A percentile compares a stretch with the other conserved stretches of the same genome.
Evolutionary conservation across 257 asterid genomes (phyloP).

Genomic region (Plantago major): DNA sequence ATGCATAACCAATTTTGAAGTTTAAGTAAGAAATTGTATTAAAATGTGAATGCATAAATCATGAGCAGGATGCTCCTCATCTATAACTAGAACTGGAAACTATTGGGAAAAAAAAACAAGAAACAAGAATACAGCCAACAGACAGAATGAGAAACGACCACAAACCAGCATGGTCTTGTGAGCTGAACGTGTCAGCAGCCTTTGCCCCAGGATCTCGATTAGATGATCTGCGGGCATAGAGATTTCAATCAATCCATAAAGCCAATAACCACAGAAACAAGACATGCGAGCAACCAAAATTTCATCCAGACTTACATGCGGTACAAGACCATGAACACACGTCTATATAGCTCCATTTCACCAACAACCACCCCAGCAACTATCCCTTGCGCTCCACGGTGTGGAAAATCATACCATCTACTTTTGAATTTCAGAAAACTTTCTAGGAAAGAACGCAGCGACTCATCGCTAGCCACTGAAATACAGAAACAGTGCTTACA

Average conservation of each 20-base stretch:
- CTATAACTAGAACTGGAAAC: no score
- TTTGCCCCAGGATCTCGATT: slow-evolving; percentile 87
- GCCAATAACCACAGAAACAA: slow-evolving; percentile 4
- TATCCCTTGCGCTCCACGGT: slow-evolving; percentile 60
- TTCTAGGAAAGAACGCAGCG: slow-evolving; percentile 72
- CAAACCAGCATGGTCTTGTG: slow-evolving; percentile 74
- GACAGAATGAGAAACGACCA: slow-evolving; percentile 10
- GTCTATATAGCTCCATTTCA: slow-evolving; percentile 78
- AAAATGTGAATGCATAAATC: no score
- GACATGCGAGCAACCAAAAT: slow-evolving; percentile 1
- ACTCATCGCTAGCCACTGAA: slow-evolving; percentile 76
- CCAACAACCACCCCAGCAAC: slow-evolving; percentile 90
- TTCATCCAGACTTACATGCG: slow-evolving; percentile 59
- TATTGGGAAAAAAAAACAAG: no score
- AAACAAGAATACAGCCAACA: neutral
- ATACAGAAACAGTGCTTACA: slow-evolving; percentile 8
- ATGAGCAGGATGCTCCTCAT: no score
- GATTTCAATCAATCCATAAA: slow-evolving; percentile 11
- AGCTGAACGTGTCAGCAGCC: slow-evolving; percentile 65
- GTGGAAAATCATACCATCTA: slow-evolving; percentile 95
- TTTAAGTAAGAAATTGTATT: no score
- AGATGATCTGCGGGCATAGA: slow-evolving; percentile 54
- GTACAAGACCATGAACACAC: slow-evolving; percentile 87
- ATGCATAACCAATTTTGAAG: no score
- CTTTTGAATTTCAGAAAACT: slow-evolving; percentile 84